Base-by-base conservation (phyloP, 192 early-diverging fungal genomes). In the Backusella sp. region DNA sequence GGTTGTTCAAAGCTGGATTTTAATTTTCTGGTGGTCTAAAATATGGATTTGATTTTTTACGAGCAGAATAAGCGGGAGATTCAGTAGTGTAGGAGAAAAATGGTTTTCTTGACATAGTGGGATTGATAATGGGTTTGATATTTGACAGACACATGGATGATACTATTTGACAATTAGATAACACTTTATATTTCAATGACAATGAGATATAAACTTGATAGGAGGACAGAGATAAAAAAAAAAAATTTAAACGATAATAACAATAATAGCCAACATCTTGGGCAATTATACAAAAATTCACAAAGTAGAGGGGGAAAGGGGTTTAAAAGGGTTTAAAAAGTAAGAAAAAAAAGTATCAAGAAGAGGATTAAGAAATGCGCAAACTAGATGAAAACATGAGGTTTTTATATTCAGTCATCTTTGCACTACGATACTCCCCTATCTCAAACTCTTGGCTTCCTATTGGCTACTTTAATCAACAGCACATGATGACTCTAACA, bases 31-130 rank as follows among this genome's bases (percentile, higher is more conserved):
- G 69, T 77, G 76, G 70, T 53, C 21, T 28, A 39, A 69, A 8
- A 59, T 44, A 44, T 21, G 28, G 19, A 74, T 65, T 35, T 53
- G 77, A 59, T 81, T 75, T 81, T 44, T 81, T 81, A 41, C 75
- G 72, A 46, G 76, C 66, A 59, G 67, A 74, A 68, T 76, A 77
- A 6, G 80, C 72, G 49, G 80, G 80, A 56, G 52, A 59, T 73
- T 81, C 80, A 41, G 80, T 81, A n/a, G 76, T 77, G 34, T 81
- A 81, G 41, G 80, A 77, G 75, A 81, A 81, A 73, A 81, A 81
- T 34, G 80, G 80, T 74, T 49, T 77, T 46, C 59, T 74, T 42
- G 69, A 70, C 72, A 53, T 73, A 7, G n/a, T 36, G 42, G 56
- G 35, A 26, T 37, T 41, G 56, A 73, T 23, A 62, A 62, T 70